A percentile compares a stretch with the other conserved stretches of the same genome.
These are phyloP conservation scores for Anethum foeniculum DNA, from an alignment of 140 eudicot genomes.

Conservation along the genomic window DNA sequence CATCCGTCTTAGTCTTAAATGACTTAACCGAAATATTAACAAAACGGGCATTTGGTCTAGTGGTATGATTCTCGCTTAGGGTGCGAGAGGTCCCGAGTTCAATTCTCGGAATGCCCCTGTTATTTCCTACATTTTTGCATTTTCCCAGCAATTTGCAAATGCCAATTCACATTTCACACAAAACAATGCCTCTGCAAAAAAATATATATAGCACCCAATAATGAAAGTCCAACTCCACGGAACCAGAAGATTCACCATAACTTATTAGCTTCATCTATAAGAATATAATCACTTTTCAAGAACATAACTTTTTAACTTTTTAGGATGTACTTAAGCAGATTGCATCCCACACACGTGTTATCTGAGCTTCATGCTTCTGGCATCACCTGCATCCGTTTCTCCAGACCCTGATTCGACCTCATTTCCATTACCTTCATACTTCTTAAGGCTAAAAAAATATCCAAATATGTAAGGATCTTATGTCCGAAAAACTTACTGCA, in stretches of 20 bases:
- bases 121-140: neutral
- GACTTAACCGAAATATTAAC: neutral
- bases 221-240: neutral
- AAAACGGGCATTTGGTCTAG: constrained; percentile 92
- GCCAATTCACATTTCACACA: too few relatives aligned
- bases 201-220: too few relatives aligned
- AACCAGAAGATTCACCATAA: neutral
- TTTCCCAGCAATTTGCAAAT: neutral
- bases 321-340: neutral
- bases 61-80: constrained; percentile 99
- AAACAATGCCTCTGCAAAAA: too few relatives aligned
- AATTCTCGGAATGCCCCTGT: constrained; percentile 97
- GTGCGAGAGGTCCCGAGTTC: constrained; percentile 99
- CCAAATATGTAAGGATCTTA: constrained; percentile 11
- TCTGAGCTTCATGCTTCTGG: constrained; percentile 1
- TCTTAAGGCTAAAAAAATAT: too few relatives aligned
- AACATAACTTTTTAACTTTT: neutral
- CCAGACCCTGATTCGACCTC: neutral
- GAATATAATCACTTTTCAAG: neutral
- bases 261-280: too few relatives aligned
- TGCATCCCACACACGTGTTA: neutral
- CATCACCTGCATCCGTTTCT: too few relatives aligned
- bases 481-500: too few relatives aligned
- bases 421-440: neutral
- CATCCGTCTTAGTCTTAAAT: too few relatives aligned